Evolutionary conservation across 164 flowering plant genomes (phyloP), one percentile per base, ranked within the genome.

Genomic region (Dillenia suffruticosa): DNA sequence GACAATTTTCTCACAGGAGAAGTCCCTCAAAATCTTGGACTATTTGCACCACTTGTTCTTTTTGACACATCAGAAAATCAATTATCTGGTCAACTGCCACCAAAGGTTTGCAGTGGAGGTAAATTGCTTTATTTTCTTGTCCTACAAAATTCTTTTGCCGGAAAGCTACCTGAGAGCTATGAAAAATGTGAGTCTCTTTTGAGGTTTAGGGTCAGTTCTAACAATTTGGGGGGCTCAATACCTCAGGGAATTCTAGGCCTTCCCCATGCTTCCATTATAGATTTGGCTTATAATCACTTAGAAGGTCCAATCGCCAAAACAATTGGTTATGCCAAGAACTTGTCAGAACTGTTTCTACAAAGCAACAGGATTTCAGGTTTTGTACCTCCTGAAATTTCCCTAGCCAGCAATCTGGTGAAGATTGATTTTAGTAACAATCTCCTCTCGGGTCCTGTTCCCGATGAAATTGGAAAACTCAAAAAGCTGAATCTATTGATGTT

Each of bases 51-150:
- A 3, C 26, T 91, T 74, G 46, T 69, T 32, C 80, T 59, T 45
- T 64, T 94, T 51, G 98, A 94, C 54, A 61, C 89, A 72, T 89
- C 97, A 0, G 95, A 91, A 60, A 94, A 94, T 71, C 63, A 54
- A 1, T 73, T 94, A 8, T 67, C 89, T 0, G 97, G 99, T 3
- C 72, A 74, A 43, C 62, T 94, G 26, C 99, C 99, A 1, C 54
- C 75, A n/a, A 67, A 82, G 13, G 68, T 83, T 40, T 94, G 98
- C 81, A 73, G 54, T 9, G 80, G 84, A 66, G 96, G 93, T 78
- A 83, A 78, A 47, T 59, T 91, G 77, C 32, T 51, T 4, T 91
- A 87, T 64, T 74, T 94, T 55, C 90, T 84, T 57, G 70, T 78
- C 15, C 74, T 94, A 50, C 69, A 85, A 8, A 94, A 94, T 67